Evolutionary conservation across 306 rosid species (phyloP).

Genomic region (Cicer bijugum): DNA sequence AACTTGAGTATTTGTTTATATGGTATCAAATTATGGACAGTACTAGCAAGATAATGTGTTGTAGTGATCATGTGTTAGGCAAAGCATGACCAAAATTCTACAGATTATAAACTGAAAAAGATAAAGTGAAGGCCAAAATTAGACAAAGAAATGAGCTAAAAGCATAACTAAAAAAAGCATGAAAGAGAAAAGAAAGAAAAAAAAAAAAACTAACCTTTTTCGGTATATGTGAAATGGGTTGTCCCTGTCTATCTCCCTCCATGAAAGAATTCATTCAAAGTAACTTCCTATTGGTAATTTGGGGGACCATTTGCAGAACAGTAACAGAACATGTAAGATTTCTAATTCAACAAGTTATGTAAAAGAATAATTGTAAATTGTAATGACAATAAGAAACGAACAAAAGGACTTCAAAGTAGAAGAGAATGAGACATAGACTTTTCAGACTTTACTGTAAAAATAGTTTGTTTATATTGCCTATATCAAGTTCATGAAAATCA

Average conservation of each 20-base stretch:
- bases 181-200: slow-evolving; percentile 48
- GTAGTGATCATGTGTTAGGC: slow-evolving; percentile 53
- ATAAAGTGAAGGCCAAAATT: slow-evolving; percentile 54
- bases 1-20: slow-evolving; percentile 13
- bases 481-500: slow-evolving; percentile 42
- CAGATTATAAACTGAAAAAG: slow-evolving; percentile 65
- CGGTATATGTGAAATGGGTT: slow-evolving; percentile 82
- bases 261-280: slow-evolving; percentile 60
- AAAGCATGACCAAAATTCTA: slow-evolving; percentile 56
- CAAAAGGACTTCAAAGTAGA: slow-evolving; percentile 49
- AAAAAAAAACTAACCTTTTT: slow-evolving; percentile 73
- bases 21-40: not conserved
- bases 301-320: slow-evolving; percentile 75
- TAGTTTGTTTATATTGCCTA: slow-evolving; percentile 47
- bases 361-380: slow-evolving; percentile 16
- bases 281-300: slow-evolving; percentile 61
- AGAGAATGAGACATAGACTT: slow-evolving; percentile 46
- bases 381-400: slow-evolving; percentile 44
- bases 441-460: slow-evolving; percentile 46
- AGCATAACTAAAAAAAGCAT: slow-evolving; percentile 66
- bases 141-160: slow-evolving; percentile 64
- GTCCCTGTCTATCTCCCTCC: slow-evolving; percentile 71
- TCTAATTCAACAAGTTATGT: slow-evolving; percentile 38
- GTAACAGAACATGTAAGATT: slow-evolving; percentile 53
- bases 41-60: slow-evolving; percentile 50